These are phyloP conservation scores for Astrephomene gubernaculifera DNA, from an alignment of 139 green algal genomes.

Conservation along the genomic window DNA sequence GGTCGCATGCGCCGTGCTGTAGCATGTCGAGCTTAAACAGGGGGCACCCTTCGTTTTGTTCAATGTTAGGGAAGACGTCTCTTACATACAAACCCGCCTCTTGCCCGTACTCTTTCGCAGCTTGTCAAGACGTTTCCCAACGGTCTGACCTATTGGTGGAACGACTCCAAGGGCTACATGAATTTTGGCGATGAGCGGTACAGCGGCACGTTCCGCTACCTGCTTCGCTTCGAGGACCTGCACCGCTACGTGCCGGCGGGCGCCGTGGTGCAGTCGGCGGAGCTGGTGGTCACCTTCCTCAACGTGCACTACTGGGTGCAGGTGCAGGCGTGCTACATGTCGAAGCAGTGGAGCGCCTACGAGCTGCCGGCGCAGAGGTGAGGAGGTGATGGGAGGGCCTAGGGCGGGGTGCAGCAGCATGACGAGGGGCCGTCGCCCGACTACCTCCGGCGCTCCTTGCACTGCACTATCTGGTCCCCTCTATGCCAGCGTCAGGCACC, in stretches of 20 bases:
- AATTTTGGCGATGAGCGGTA: neutral
- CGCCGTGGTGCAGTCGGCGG: conserved; percentile 19
- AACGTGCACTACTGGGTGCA: neutral
- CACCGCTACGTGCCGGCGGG: conserved; percentile 28
- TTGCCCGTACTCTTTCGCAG: neutral
- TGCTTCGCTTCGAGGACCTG: conserved; percentile 27
- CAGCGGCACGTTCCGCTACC: neutral
- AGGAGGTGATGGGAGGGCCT: neutral
- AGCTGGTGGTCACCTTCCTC: conserved; percentile 23
- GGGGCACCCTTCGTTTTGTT: no score
- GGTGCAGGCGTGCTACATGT: conserved; percentile 27
- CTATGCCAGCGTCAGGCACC: no score
- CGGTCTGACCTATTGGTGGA: conserved; percentile 23
- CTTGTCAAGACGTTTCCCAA: conserved; percentile 14
- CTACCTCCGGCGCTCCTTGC: no score
- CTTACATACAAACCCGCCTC: no score
- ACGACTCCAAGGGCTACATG: neutral
- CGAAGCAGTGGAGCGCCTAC: neutral
- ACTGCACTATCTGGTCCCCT: no score
- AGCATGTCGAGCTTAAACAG: no score
- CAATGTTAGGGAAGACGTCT: no score
- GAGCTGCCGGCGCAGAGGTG: neutral
- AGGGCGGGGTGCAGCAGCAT: neutral
- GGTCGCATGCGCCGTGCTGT: no score
- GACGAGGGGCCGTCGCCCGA: neutral